phyloP scores from a whole-genome alignment of 805 yeast species.

The Teunomyces funiuensis region DNA sequence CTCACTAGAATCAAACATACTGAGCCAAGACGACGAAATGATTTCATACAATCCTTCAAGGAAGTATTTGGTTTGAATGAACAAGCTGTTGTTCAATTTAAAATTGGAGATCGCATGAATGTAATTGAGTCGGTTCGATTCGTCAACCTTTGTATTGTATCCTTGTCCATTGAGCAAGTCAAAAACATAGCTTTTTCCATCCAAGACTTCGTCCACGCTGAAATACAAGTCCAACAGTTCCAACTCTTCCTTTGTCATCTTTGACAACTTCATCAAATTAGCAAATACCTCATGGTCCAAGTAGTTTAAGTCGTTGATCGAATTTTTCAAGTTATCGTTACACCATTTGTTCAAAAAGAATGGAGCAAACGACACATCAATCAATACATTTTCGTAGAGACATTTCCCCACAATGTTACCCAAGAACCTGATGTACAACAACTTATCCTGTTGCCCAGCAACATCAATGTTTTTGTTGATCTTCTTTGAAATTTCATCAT shows the following conservation, averaged over 20 bases:
- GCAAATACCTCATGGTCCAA: slow-evolving; percentile 67
- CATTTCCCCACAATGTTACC: slow-evolving; percentile 90
- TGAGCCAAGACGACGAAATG: slow-evolving; percentile 72
- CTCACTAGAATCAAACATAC: slow-evolving; percentile 82
- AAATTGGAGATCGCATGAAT: slow-evolving; percentile 76
- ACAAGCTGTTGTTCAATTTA: slow-evolving; percentile 64
- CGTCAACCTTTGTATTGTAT: slow-evolving; percentile 51
- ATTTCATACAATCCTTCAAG: slow-evolving; percentile 69
- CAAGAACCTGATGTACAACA: slow-evolving; percentile 53
- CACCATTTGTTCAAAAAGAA: slow-evolving; percentile 75
- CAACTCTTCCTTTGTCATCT: slow-evolving; percentile 55
- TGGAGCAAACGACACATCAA: slow-evolving; percentile 83
- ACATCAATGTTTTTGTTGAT: slow-evolving; percentile 31
- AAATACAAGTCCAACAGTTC: slow-evolving; percentile 64
- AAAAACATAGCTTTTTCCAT: slow-evolving; percentile 39
- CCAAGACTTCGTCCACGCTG: slow-evolving; percentile 53
- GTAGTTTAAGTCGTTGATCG: slow-evolving; percentile 76
- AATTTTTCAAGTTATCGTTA: slow-evolving; percentile 47
- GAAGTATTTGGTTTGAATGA: slow-evolving; percentile 60
- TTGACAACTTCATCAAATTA: slow-evolving; percentile 61
- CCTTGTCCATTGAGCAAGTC: slow-evolving; percentile 65
- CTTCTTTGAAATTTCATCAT: slow-evolving; percentile 49
- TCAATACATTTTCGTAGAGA: slow-evolving; percentile 74
- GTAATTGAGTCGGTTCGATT: slow-evolving; percentile 65
- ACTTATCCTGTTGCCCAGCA: slow-evolving; percentile 23